Evolutionary conservation across 2,329 filamentous ascomycete species (phyloP).

Genomic region (Colletotrichum filicis): DNA sequence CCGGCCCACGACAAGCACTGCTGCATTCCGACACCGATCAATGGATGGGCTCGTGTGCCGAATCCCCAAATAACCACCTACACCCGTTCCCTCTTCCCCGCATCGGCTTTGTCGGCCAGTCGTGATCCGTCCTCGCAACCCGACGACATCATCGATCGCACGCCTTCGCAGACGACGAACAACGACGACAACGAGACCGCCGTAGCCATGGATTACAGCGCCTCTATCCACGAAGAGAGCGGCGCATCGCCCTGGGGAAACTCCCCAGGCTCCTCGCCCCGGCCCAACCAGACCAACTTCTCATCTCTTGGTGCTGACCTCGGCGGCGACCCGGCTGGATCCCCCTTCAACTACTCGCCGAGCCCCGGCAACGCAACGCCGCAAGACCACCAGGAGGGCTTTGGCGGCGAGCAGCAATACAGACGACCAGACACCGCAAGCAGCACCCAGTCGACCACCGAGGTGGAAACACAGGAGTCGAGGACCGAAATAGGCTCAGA

Average conservation of each 20-base stretch:
- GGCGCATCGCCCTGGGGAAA: constrained; percentile 67
- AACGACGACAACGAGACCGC: background rate
- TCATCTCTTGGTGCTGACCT: constrained; percentile 43
- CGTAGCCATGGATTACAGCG: constrained; percentile 65
- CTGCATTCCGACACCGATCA: constrained; percentile 9
- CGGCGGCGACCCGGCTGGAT: constrained; percentile 51
- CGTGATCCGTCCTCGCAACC: constrained; percentile 29
- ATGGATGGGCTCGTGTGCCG: constrained; percentile 27
- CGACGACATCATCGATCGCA: constrained; percentile 7
- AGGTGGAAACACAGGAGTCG: constrained; percentile 51
- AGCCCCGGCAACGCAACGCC: constrained; percentile 56
- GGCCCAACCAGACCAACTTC: constrained; percentile 57
- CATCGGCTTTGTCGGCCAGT: constrained; percentile 34
- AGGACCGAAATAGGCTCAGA: constrained; percentile 38
- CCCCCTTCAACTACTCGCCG: constrained; percentile 57
- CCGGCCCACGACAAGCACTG: background rate
- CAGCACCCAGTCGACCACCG: constrained; percentile 53
- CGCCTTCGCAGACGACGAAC: background rate
- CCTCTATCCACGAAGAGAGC: constrained; percentile 65
- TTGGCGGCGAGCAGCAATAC: constrained; percentile 53
- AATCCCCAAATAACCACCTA: constrained; percentile 21
- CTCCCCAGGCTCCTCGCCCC: constrained; percentile 62
- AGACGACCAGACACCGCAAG: constrained; percentile 59
- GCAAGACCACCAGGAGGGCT: constrained; percentile 47
- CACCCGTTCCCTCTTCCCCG: constrained; percentile 24